A percentile compares a stretch with the other conserved stretches of the same genome.
Conservation (phyloP, 2,329 filamentous ascomycete species). For the Aureobasidium sp. region DNA sequence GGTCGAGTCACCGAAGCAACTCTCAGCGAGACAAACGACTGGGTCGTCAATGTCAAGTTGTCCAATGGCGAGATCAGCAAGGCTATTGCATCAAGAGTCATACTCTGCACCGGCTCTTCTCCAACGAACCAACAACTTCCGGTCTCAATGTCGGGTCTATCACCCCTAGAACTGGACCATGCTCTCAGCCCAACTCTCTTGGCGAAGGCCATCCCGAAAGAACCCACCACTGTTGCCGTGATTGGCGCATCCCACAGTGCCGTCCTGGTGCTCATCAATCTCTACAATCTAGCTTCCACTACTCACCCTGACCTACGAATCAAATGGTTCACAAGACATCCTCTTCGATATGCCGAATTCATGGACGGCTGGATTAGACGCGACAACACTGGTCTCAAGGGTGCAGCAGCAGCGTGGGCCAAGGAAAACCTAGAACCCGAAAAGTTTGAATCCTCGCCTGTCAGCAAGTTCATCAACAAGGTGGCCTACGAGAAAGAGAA, state of each 20-base stretch:
- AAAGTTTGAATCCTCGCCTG: conserved; percentile 38
- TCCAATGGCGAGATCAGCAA: conserved; percentile 15
- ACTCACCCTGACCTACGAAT: conserved; percentile 49
- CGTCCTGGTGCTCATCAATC: conserved; percentile 55
- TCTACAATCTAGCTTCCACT: conserved; percentile 46
- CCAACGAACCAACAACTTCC: conserved; percentile 43
- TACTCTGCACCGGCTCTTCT: conserved; percentile 54
- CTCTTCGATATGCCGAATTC: conserved; percentile 54
- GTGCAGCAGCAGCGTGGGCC: conserved; percentile 54
- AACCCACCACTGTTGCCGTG: conserved; percentile 45
- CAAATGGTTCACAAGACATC: conserved; percentile 57
- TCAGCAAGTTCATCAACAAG: conserved; percentile 36
- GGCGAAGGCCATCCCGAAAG: conserved; percentile 32
- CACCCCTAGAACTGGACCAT: conserved; percentile 47
- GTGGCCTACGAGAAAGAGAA: conserved; percentile 41
- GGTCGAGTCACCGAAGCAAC: conserved; percentile 36
- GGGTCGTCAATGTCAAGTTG: conserved; percentile 31
- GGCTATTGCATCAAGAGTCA: conserved; percentile 39
- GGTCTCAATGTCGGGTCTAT: conserved; percentile 32
- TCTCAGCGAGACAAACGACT: conserved; percentile 33
- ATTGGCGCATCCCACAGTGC: conserved; percentile 58
- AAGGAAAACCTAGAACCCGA: conserved; percentile 51
- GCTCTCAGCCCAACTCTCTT: conserved; percentile 50
- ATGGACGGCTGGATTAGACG: conserved; percentile 57
- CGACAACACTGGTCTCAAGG: conserved; percentile 61